Evolutionary conservation across 108 stramenopile species (phyloP).

Genomic region (Cylindrotheca closterium): DNA sequence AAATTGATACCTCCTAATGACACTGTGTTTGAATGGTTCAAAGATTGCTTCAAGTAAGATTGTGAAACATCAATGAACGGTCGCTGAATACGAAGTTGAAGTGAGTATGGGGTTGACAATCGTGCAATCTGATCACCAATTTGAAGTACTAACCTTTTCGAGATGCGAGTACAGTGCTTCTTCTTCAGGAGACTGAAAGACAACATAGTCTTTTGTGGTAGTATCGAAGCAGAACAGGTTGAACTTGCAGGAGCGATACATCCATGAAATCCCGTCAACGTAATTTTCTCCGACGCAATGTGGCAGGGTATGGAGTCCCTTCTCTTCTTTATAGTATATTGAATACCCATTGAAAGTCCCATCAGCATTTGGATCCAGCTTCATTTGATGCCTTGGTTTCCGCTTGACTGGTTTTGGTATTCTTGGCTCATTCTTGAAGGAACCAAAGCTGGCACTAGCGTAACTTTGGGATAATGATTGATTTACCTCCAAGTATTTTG

Average conservation of each 20-base stretch:
- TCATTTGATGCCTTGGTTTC: background rate
- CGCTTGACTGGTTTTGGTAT: background rate
- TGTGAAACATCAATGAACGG: slow-evolving; percentile 24
- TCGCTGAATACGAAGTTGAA: too few relatives aligned
- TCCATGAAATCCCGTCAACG: slow-evolving; percentile 30
- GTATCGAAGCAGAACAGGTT: slow-evolving; percentile 54
- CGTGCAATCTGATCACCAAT: slow-evolving; percentile 15
- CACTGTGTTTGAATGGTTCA: slow-evolving; percentile 16
- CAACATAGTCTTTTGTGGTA: slow-evolving; percentile 39
- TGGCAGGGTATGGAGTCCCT: slow-evolving; percentile 8
- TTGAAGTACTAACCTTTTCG: too few relatives aligned
- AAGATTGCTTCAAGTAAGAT: slow-evolving; percentile 12
- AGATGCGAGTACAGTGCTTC: slow-evolving; percentile 10
- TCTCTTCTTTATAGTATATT: slow-evolving; percentile 12
- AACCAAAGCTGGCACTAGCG: slow-evolving; percentile 8
- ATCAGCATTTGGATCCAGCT: slow-evolving; percentile 17
- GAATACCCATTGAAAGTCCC: slow-evolving; percentile 38
- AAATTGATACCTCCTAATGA: slow-evolving; percentile 50
- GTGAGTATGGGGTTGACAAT: too few relatives aligned
- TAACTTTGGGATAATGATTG: background rate
- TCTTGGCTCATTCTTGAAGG: too few relatives aligned
- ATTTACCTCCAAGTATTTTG: background rate
- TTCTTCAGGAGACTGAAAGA: slow-evolving; percentile 40
- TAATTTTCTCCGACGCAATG: slow-evolving; percentile 69
- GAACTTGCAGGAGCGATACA: slow-evolving; percentile 38